Base-by-base conservation (phyloP, 208 protist genomes). In the Leptomonas pyrrhocoris region DNA sequence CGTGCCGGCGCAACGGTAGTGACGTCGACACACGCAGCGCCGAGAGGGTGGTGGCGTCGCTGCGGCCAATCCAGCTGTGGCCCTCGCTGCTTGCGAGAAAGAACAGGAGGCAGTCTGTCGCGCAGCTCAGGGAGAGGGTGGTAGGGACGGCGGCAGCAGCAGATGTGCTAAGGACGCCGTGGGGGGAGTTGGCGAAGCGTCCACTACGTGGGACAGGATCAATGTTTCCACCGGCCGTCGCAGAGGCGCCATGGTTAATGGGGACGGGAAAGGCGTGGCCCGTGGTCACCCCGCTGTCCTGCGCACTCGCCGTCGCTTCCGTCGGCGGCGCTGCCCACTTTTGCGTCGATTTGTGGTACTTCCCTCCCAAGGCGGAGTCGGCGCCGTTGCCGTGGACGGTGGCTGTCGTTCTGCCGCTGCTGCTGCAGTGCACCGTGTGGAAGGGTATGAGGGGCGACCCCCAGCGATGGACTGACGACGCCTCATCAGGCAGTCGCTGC, bases 121-220 rank as follows among this genome's bases (percentile, higher is more conserved):
- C 73, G 55, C 81, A 79, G 74, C 85, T 91, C 43, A 94, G 74
- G 11, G 85, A 87, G n/a, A 91, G 80, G 2, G 85, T 70, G 12
- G 79, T 78, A 13, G 82, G 82, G n/a, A 53, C 28, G 31, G 55
- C 28, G 30, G 23, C 38, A 12, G 55, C 42, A 8, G 38, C 27
- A 15, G 16, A 5, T 8, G 12, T 28, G 54, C 31, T 40, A 34
- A 49, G 49, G 38, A 61, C 12, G 9, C 43, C 58, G 18, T 36
- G 58, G 9, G 48, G 48, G n/a, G 50, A 51, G 51, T 60, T 69
- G 51, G 53, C 13, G 51, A 49, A 68, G 31, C 48, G 58, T 1
- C 42, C 58, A 9, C 23, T 51, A 23, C 43, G 58, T 1, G 28
- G 36, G 25, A 49, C 38, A 11, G 56, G 28, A 5, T 43, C 23